A percentile compares a stretch with the other conserved stretches of the same genome.
phyloP scores from a whole-genome alignment of 441 rosid species.

The Manihot esculenta region DNA sequence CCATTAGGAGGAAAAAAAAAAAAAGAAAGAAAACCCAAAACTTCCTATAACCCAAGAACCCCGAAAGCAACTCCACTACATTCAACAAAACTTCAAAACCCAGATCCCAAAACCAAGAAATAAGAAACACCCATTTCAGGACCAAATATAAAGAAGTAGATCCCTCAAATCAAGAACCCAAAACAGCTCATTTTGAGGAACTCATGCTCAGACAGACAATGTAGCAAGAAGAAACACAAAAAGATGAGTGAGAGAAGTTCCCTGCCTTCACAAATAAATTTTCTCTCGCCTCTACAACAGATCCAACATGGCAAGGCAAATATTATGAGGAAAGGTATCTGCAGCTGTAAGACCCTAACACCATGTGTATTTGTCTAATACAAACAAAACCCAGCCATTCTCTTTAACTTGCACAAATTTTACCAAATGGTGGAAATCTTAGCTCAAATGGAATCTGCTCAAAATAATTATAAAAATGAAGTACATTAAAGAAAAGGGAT shows the following conservation, averaged over 20 bases:
- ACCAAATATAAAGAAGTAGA: constrained; percentile 29
- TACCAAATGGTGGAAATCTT: constrained; percentile 17
- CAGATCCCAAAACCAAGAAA: constrained; percentile 49
- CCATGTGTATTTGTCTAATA: constrained; percentile 35
- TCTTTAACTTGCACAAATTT: constrained; percentile 22
- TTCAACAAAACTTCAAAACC: constrained; percentile 28
- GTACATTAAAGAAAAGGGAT: no score
- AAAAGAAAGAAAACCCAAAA: constrained; percentile 5
- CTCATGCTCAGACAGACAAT: constrained; percentile 38
- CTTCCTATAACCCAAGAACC: constrained; percentile 17
- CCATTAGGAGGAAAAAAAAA: constrained; percentile 37
- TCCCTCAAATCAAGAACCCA: constrained; percentile 29
- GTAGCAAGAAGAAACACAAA: constrained; percentile 25
- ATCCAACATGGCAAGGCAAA: constrained; percentile 35
- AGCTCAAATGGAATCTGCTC: constrained; percentile 1
- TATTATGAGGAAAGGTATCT: constrained; percentile 52
- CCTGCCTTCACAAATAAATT: constrained; percentile 19
- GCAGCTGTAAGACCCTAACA: constrained; percentile 40
- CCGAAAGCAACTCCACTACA: constrained; percentile 9
- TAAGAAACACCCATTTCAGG: constrained; percentile 30
- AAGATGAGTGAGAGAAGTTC: constrained; percentile 21
- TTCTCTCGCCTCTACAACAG: constrained; percentile 18
- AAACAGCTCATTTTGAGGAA: constrained; percentile 38
- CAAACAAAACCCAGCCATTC: constrained; percentile 23
- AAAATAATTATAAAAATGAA: background rate